A percentile compares a stretch with the other conserved stretches of the same genome.
These are phyloP conservation scores for Cladophialophora bantiana DNA, from an alignment of 2,329 filamentous ascomycete genomes.

Conservation along the genomic window DNA sequence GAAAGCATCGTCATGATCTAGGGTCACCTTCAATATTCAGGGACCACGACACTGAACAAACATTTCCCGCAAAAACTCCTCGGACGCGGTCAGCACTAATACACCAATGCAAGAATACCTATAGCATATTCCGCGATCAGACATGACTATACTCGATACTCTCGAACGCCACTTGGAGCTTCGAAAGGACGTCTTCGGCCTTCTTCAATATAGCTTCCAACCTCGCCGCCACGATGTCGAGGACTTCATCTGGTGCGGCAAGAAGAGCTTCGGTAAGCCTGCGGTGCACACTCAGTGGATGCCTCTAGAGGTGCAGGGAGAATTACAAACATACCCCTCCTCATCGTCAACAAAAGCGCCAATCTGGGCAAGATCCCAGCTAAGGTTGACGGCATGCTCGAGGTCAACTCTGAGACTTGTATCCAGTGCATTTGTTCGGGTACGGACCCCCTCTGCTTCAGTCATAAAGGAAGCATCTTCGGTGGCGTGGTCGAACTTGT, in stretches of 20 bases:
- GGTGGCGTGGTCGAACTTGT: background rate
- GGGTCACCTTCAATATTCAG: too few relatives aligned
- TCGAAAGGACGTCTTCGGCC: background rate
- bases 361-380: constrained; percentile 1
- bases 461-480: background rate
- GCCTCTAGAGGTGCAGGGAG: background rate
- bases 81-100: too few relatives aligned
- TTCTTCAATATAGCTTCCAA: background rate
- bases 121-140: background rate
- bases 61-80: too few relatives aligned
- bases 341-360: background rate
- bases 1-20: too few relatives aligned
- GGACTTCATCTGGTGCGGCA: background rate
- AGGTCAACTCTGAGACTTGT: background rate
- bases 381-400: background rate
- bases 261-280: background rate
- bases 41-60: too few relatives aligned
- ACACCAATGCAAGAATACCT: too few relatives aligned
- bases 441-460: background rate
- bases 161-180: background rate
- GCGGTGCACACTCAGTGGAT: background rate
- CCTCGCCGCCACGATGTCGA: background rate
- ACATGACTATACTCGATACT: background rate
- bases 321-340: background rate
- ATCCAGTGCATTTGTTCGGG: background rate